phyloP scores from a whole-genome alignment of 208 protist genomes.

The Trypanosoma congolense region DNA sequence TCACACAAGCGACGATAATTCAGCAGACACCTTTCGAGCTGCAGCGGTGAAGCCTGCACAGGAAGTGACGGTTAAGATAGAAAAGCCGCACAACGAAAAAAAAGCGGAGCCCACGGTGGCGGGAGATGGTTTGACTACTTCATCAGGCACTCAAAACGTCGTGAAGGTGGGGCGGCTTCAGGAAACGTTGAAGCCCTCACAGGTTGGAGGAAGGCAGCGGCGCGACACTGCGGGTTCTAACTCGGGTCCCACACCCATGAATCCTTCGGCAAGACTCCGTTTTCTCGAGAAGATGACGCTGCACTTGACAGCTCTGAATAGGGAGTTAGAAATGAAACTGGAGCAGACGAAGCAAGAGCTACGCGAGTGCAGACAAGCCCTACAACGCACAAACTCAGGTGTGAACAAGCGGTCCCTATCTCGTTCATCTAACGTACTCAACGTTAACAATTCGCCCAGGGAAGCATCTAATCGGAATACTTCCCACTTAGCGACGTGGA shows the following conservation, averaged over 20 bases:
- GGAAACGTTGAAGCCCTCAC: no score
- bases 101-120: no score
- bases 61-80: no score
- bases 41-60: no score
- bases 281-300: constrained; percentile 20
- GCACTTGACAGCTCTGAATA: constrained; percentile 19
- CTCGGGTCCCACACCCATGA: background rate
- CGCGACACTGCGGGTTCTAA: background rate
- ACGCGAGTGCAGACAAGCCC: constrained; percentile 9
- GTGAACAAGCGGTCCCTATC: background rate
- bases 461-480: background rate
- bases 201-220: no score
- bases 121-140: no score
- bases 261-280: constrained; percentile 2
- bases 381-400: background rate
- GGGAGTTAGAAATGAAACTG: constrained; percentile 22
- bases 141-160: no score
- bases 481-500: background rate
- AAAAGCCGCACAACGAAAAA: no score
- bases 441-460: background rate
- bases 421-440: background rate
- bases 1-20: no score
- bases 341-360: constrained; percentile 17
- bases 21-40: no score
- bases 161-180: no score